phyloP scores from a whole-genome alignment of 345 rosid genomes.

The Gossypium sturtianum region DNA sequence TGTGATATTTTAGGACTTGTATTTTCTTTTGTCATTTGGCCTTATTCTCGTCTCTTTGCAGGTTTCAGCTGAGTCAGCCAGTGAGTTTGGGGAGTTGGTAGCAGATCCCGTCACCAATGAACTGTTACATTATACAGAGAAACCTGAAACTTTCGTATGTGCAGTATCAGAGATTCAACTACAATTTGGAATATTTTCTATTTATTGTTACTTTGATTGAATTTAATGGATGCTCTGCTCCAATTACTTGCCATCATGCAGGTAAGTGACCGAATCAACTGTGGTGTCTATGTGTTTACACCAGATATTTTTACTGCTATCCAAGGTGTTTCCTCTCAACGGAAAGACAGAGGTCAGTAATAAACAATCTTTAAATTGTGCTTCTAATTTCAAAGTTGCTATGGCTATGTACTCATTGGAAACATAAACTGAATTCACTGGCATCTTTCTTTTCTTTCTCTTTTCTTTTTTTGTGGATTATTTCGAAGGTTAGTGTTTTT shows the following conservation, averaged over 20 bases:
- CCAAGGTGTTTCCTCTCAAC: conserved; percentile 54
- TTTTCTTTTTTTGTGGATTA: not conserved
- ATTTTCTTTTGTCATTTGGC: not conserved
- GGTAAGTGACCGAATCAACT: conserved; percentile 89
- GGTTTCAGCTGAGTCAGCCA: conserved; percentile 94
- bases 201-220: not conserved
- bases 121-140: conserved; percentile 89
- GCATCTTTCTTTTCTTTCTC: not conserved
- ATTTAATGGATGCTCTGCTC: not conserved
- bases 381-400: conserved; percentile 1
- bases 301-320: conserved; percentile 75
- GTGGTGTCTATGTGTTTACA: conserved; percentile 81
- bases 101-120: conserved; percentile 89
- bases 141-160: conserved; percentile 95
- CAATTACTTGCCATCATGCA: conserved; percentile 28
- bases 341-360: conserved; percentile 69
- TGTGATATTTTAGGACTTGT: not conserved
- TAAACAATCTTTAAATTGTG: not conserved
- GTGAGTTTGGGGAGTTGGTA: conserved; percentile 87
- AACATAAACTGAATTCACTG: not conserved
- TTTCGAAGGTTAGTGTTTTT: not conserved
- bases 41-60: conserved; percentile 13
- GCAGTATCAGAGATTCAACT: conserved; percentile 11
- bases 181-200: not conserved
- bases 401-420: not conserved